A percentile compares a stretch with the other conserved stretches of the same genome.
These are phyloP conservation scores for Penicillium pulvis DNA, from an alignment of 495 filamentous ascomycete genomes.

Conservation along the genomic window DNA sequence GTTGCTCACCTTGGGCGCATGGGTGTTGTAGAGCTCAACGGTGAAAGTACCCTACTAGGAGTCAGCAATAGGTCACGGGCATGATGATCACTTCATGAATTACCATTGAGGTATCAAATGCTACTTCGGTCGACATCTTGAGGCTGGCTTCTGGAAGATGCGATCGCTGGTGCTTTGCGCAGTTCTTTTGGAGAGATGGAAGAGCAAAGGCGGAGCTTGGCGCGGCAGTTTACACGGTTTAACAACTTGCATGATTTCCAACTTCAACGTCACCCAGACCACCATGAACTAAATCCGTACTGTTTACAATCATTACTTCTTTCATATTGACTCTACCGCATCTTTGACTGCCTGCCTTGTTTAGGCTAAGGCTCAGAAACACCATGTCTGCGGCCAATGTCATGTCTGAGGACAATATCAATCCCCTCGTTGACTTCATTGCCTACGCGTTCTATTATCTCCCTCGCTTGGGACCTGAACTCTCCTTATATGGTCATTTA, in stretches of 20 bases:
- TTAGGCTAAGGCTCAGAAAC: neutral
- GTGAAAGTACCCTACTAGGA: slow-evolving; percentile 69
- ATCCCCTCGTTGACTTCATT: slow-evolving; percentile 49
- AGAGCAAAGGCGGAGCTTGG: slow-evolving; percentile 12
- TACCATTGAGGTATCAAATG: slow-evolving; percentile 83
- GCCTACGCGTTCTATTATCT: slow-evolving; percentile 54
- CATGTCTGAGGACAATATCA: slow-evolving; percentile 39
- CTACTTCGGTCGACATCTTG: slow-evolving; percentile 73
- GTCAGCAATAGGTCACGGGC: slow-evolving; percentile 20
- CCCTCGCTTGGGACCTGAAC: slow-evolving; percentile 48
- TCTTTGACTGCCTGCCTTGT: neutral
- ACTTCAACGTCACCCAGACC: neutral
- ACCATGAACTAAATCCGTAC: slow-evolving; percentile 18
- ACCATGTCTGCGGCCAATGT: slow-evolving; percentile 41
- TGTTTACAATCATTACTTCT: neutral
- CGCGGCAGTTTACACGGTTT: slow-evolving; percentile 19
- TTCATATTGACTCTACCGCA: no score
- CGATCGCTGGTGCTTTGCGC: neutral
- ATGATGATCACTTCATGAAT: neutral
- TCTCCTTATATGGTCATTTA: slow-evolving; percentile 70
- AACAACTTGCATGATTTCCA: slow-evolving; percentile 20
- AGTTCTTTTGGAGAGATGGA: slow-evolving; percentile 5
- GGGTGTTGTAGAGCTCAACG: slow-evolving; percentile 84
- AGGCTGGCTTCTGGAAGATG: slow-evolving; percentile 1
- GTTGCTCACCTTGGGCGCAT: slow-evolving; percentile 65